Conservation (phyloP, 805 yeast genomes). For the Cyberlindnera xylosilytica region DNA sequence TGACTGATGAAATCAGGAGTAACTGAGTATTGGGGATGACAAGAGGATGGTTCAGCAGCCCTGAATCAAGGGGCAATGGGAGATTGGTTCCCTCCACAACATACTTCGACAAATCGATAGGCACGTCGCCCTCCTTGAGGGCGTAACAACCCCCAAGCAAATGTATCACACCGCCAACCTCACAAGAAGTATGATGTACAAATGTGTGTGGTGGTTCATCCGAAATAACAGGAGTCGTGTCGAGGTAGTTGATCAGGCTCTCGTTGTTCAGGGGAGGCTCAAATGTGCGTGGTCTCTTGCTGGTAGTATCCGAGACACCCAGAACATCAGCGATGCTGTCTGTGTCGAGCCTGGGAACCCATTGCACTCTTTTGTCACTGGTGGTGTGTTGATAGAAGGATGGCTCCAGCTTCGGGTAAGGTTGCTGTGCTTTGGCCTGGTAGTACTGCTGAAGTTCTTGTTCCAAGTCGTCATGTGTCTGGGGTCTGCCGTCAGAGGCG, state of each 20-base stretch:
- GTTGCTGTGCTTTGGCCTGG: background rate
- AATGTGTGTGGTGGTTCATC: slow-evolving; percentile 39
- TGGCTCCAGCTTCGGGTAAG: background rate
- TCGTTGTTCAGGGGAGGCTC: slow-evolving; percentile 9
- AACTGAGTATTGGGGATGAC: slow-evolving; percentile 37
- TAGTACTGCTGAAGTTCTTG: background rate
- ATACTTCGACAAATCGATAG: slow-evolving; percentile 34
- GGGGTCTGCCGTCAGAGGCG: background rate
- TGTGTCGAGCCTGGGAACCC: background rate
- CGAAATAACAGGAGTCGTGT: slow-evolving; percentile 36
- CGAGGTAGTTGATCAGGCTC: slow-evolving; percentile 21
- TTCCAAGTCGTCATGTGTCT: background rate
- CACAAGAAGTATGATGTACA: slow-evolving; percentile 42
- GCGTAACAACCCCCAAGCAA: slow-evolving; percentile 43
- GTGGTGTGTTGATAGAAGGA: background rate
- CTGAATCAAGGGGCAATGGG: slow-evolving; percentile 43
- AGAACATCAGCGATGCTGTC: background rate
- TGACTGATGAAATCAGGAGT: slow-evolving; percentile 36
- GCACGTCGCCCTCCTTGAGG: slow-evolving; percentile 20
- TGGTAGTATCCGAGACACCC: background rate
- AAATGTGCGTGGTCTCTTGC: background rate
- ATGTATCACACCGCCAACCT: slow-evolving; percentile 35
- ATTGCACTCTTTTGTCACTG: background rate
- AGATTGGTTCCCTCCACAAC: slow-evolving; percentile 39
- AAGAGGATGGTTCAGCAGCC: slow-evolving; percentile 40